A percentile compares a stretch with the other conserved stretches of the same genome.
Evolutionary conservation across 2,329 filamentous ascomycete genomes (phyloP).

Genomic region (Hymenoscyphus occultus): DNA sequence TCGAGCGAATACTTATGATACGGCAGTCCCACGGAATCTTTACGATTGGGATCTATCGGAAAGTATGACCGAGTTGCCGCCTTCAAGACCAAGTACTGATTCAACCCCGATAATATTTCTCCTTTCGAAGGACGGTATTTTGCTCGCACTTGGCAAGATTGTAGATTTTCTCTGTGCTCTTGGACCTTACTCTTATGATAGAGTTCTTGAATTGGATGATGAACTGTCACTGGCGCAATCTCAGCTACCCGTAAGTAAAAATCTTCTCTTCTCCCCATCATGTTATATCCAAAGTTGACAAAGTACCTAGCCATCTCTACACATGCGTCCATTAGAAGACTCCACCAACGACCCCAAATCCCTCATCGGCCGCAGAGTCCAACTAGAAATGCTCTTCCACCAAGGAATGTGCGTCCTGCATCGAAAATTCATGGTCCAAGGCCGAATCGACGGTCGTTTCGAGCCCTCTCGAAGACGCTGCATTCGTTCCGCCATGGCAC

Average conservation of each 20-base stretch:
- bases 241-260: background rate
- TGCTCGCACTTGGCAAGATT: conserved; percentile 65
- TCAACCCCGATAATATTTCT: conserved; percentile 73
- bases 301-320: conserved; percentile 73
- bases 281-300: conserved; percentile 33
- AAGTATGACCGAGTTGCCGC: conserved; percentile 61
- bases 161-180: conserved; percentile 55
- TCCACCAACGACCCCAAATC: conserved; percentile 66
- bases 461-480: conserved; percentile 63
- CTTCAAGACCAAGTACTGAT: conserved; percentile 63
- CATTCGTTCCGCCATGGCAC: conserved; percentile 23
- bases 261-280: background rate
- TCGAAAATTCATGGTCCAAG: conserved; percentile 73
- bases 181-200: conserved; percentile 57
- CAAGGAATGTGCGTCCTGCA: conserved; percentile 77
- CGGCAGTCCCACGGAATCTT: conserved; percentile 69
- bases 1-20: conserved; percentile 69
- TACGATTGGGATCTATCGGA: conserved; percentile 75
- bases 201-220: conserved; percentile 58
- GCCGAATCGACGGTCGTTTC: conserved; percentile 73
- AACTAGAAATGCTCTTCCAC: conserved; percentile 77
- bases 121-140: conserved; percentile 68
- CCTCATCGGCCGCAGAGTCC: conserved; percentile 77
- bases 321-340: conserved; percentile 69
- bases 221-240: conserved; percentile 55